phyloP scores from a whole-genome alignment of 2,329 filamentous ascomycete genomes.

The Neopestalotiopsis sp. region DNA sequence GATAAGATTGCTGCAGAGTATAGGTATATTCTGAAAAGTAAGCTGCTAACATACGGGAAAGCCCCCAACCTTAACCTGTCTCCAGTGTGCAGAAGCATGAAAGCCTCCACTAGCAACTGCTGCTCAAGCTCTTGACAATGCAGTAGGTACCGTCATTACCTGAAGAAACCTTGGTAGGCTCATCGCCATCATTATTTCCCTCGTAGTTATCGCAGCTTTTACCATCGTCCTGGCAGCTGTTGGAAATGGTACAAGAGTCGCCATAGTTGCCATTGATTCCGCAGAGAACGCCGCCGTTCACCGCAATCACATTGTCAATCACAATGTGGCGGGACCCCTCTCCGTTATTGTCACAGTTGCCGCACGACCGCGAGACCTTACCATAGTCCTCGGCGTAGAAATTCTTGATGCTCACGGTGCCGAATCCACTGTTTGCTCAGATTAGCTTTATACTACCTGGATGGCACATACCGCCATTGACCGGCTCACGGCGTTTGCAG shows the following conservation, averaged over 20 bases:
- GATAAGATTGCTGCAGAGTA: too few species aligned
- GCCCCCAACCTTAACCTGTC: not conserved
- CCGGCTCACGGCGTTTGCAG: not conserved
- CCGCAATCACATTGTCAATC: slow-evolving; percentile 48
- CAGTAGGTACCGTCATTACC: slow-evolving; percentile 44
- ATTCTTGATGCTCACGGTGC: slow-evolving; percentile 43
- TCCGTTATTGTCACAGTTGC: slow-evolving; percentile 50
- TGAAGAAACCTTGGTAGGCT: slow-evolving; percentile 43
- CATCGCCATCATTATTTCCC: slow-evolving; percentile 42
- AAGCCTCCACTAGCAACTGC: slow-evolving; percentile 21
- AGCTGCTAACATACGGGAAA: not conserved
- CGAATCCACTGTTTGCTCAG: slow-evolving; percentile 35
- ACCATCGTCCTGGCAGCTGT: slow-evolving; percentile 39
- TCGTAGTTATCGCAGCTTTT: slow-evolving; percentile 41
- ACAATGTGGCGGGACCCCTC: slow-evolving; percentile 47
- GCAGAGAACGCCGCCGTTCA: slow-evolving; percentile 46
- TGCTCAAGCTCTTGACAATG: slow-evolving; percentile 27
- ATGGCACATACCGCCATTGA: too few species aligned
- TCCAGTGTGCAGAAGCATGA: not conserved
- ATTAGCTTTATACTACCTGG: not conserved
- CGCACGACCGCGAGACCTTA: slow-evolving; percentile 56
- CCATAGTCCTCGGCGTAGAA: slow-evolving; percentile 50
- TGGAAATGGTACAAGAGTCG: slow-evolving; percentile 49
- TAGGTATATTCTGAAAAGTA: too few species aligned
- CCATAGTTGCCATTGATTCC: slow-evolving; percentile 60